Evolutionary conservation across 2,329 filamentous ascomycete genomes (phyloP), one percentile per base, ranked within the genome.

Genomic region (Ceratocystis variospora): DNA sequence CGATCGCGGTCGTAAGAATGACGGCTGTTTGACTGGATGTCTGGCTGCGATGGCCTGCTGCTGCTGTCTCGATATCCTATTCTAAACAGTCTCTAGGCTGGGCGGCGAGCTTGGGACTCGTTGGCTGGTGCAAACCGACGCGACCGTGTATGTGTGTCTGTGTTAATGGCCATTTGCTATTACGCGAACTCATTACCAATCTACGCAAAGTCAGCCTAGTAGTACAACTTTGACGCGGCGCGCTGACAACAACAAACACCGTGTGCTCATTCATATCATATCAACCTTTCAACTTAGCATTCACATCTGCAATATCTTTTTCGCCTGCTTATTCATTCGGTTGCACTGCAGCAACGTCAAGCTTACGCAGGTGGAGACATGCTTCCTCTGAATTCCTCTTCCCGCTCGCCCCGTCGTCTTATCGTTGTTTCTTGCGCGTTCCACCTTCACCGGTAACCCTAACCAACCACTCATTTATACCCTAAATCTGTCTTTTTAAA

Each of bases 11-110:
- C 72, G 73, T 55, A 71, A 70, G 66, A 67, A 59, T 31, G 63
- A 64, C 55, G 75, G 78, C 59, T 69, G 77, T 65, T 70, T 81
- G 53, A 77, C 77, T 44, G 79, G 78, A 53, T 72, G 82, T 64
- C 70, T 83, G 17, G 81, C 79, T 17, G 76, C 76, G 69, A 71
- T 82, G 68, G 82, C 82, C 1, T 83, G 81, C 72, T 84, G 82
- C 72, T 84, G 82, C 74, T 84, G 82, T 71, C 72, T 84, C 71
- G 82, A 84, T 69, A 75, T 77, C 57, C 71, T 84, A n/a, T 83
- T 83, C 71, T 84, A 79, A 73, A 66, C 41, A 28, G 22, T 7
- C 33, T 6, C 25, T 5, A n/a, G 46, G 19, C 5, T 61, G 28
- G 41, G 12, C 48, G 4, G 2, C 22, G 48, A 1, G n/a, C 1